Base-by-base conservation (phyloP, 2,329 filamentous ascomycete genomes). In the Macrophomina tecta region DNA sequence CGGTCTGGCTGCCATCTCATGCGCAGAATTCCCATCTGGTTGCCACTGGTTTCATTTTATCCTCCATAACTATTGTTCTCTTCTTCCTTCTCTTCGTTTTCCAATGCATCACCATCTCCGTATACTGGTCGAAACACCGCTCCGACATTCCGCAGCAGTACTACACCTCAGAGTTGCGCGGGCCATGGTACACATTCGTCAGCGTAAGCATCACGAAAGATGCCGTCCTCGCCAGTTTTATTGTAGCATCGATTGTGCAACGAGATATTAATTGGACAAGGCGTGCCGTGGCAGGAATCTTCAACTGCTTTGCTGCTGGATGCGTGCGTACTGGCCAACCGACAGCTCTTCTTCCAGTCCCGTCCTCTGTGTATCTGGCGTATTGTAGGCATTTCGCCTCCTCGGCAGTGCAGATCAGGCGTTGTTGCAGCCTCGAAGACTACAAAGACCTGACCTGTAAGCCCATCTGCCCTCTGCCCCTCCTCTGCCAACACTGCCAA, bases 41-140 rank as follows among this genome's bases (percentile, higher is more conserved):
- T 16, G 30, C 42, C 4, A 40, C 23, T 30, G 49, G 42, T 9
- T 30, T 65, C 16, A 36, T 38, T 0, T 8, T 55, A 16, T 64
- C 49, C 5, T 23, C 18, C 40, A 23, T 32, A 8, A 23, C 40
- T 11, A 65, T 12, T 30, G 36, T 38, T 14, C 42, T 49, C 55
- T 52, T 61, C 46, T 62, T 60, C 55, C 61, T 66, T 36, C 23
- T 60, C 46, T 18, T 66, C 14, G 46, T 66, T 34, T 52, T 61
- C 55, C 64, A 66, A 45, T 66, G 64, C 36, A n/a, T 1, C 9
- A 55, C 64, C 8, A 45, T 66, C 45, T 32, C 64, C 7, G 36
- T 28, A 32, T 61, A 42, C 45, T 66, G 64, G 64, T 61, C 64
- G 12, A 46, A n/a, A 32, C 28, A 52, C 53, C 64, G 55, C n/a